These are phyloP conservation scores for Sugiyamaella americana DNA, from an alignment of 805 yeast species.

Conservation along the genomic window DNA sequence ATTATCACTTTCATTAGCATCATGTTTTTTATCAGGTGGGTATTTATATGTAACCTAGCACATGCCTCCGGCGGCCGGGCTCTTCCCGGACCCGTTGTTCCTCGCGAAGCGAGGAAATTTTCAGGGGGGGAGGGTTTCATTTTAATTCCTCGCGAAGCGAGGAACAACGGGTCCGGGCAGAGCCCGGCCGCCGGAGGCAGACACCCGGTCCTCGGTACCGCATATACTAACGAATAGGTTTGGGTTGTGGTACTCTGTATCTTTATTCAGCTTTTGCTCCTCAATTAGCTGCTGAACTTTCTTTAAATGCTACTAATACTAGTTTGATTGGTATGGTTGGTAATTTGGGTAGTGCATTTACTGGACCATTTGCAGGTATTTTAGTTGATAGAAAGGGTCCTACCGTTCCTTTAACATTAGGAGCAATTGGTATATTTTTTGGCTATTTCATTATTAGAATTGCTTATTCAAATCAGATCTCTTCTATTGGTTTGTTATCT, in stretches of 20 bases:
- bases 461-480: constrained; percentile 40
- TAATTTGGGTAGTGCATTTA: constrained; percentile 53
- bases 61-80: not conserved
- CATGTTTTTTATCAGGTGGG: constrained; percentile 18
- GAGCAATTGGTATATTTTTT: constrained; percentile 41
- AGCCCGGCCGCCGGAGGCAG: not conserved
- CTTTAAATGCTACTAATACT: constrained; percentile 55
- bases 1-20: constrained; percentile 12
- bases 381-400: constrained; percentile 62
- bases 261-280: constrained; percentile 74
- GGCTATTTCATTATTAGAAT: constrained; percentile 54
- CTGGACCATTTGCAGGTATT: constrained; percentile 64
- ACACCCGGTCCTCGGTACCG: not conserved
- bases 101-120: not conserved
- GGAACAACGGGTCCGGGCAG: not conserved
- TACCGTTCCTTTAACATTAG: constrained; percentile 40
- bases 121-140: not conserved
- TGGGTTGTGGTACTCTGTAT: constrained; percentile 69
- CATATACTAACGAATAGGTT: constrained; percentile 32
- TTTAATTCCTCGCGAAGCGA: not conserved
- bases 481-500: constrained; percentile 37
- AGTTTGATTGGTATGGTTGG: constrained; percentile 64
- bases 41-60: not conserved
- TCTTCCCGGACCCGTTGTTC: not conserved
- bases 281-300: constrained; percentile 55